phyloP scores from a whole-genome alignment of 192 early-diverging fungal species.

The Cetraspora pellucida region DNA sequence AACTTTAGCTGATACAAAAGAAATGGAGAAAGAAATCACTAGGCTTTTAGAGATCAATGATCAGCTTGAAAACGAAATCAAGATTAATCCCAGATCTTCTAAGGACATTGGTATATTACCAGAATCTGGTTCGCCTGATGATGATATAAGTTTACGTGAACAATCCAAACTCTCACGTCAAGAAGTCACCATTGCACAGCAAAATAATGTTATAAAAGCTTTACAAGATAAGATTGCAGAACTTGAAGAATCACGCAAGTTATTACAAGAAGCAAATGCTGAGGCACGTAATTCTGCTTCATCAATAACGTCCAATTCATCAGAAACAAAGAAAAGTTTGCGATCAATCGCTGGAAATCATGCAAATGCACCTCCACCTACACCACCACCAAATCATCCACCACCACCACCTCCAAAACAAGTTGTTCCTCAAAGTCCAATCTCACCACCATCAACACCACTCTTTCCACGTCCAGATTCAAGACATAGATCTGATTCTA shows the following conservation, averaged over 20 bases:
- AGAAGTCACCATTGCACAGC: slow-evolving; percentile 42
- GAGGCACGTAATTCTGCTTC: slow-evolving; percentile 4
- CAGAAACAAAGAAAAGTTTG: slow-evolving; percentile 27
- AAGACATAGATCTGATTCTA: slow-evolving; percentile 28
- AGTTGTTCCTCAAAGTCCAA: slow-evolving; percentile 28
- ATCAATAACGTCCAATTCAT: slow-evolving; percentile 5
- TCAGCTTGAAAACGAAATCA: slow-evolving; percentile 15
- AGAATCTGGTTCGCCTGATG: not conserved
- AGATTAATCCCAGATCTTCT: not conserved
- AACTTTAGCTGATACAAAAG: not conserved
- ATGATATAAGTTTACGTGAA: not conserved
- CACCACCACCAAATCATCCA: slow-evolving; percentile 40
- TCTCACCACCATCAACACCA: slow-evolving; percentile 1
- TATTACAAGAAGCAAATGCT: not conserved
- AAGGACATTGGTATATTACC: not conserved
- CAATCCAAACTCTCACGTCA: slow-evolving; percentile 27
- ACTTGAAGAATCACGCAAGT: slow-evolving; percentile 32
- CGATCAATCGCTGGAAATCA: slow-evolving; percentile 31
- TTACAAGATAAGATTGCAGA: slow-evolving; percentile 42
- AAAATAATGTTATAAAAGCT: slow-evolving; percentile 42
- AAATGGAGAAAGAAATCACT: slow-evolving; percentile 34
- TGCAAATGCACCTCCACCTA: slow-evolving; percentile 24
- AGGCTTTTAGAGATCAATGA: slow-evolving; percentile 4
- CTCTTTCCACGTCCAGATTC: slow-evolving; percentile 21
- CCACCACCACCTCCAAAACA: slow-evolving; percentile 36